A percentile compares a stretch with the other conserved stretches of the same genome.
Conservation (phyloP, 495 filamentous ascomycete species). For the Patellaria atrata region DNA sequence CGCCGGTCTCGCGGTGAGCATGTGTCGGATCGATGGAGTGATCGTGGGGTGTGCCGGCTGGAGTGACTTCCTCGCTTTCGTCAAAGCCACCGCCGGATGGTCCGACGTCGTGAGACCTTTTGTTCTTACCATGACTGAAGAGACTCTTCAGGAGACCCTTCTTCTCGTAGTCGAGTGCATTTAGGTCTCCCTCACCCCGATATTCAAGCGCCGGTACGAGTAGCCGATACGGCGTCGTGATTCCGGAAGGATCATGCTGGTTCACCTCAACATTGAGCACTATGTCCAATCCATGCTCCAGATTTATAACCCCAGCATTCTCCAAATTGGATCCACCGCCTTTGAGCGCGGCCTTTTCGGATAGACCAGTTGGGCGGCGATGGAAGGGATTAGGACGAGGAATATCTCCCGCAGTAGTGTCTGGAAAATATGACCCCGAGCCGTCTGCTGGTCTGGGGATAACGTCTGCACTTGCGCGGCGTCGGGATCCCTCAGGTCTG, state of each 20-base stretch:
- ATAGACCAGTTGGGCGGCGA: constrained; percentile 56
- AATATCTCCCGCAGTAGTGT: constrained; percentile 1
- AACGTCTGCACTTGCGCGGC: constrained; percentile 4
- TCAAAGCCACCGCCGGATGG: no score
- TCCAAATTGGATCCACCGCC: constrained; percentile 26
- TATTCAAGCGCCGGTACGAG: constrained; percentile 63
- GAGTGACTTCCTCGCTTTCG: no score
- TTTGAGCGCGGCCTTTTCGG: constrained; percentile 39
- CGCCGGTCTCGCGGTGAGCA: no score
- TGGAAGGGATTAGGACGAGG: constrained; percentile 42
- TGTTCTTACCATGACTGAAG: no score
- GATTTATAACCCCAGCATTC: constrained; percentile 36
- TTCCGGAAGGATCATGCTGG: constrained; percentile 71
- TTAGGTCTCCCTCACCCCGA: constrained; percentile 31
- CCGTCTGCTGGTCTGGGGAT: constrained; percentile 1
- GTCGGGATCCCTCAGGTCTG: constrained; percentile 1
- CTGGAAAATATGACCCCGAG: constrained; percentile 5
- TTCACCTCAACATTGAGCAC: constrained; percentile 77
- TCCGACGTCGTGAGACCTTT: no score
- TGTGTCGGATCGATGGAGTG: no score
- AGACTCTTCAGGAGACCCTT: no score
- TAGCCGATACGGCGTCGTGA: constrained; percentile 73
- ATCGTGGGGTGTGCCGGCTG: no score
- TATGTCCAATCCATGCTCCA: constrained; percentile 70
- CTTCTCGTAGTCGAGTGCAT: no score